Percentiles rank a stretch among this genome's conserved stretches.
These are phyloP conservation scores for Eurotiales sp. DNA, from an alignment of 2,329 filamentous ascomycete genomes.

Conservation along the genomic window DNA sequence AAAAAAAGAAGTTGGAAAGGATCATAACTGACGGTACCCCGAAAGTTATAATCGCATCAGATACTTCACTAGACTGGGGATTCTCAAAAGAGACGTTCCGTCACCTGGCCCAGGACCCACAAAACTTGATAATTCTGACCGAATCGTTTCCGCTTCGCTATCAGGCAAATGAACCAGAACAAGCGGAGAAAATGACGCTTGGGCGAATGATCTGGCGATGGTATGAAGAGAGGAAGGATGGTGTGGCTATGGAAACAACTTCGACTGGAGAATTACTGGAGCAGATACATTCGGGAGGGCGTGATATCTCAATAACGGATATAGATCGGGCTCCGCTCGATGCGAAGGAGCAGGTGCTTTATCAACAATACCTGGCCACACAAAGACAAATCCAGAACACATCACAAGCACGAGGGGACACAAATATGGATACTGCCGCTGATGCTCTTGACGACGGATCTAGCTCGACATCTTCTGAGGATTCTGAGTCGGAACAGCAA, in stretches of 20 bases:
- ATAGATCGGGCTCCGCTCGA: slow-evolving; percentile 64
- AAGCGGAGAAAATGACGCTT: slow-evolving; percentile 52
- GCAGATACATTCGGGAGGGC: slow-evolving; percentile 62
- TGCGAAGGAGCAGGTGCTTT: slow-evolving; percentile 71
- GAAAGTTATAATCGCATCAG: slow-evolving; percentile 83
- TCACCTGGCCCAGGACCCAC: slow-evolving; percentile 68
- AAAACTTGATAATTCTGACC: slow-evolving; percentile 83
- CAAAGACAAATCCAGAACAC: slow-evolving; percentile 84
- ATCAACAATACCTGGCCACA: slow-evolving; percentile 89
- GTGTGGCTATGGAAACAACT: slow-evolving; percentile 56
- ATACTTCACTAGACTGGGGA: slow-evolving; percentile 88
- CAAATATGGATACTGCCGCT: slow-evolving; percentile 68
- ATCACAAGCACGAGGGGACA: slow-evolving; percentile 65
- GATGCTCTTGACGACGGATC: slow-evolving; percentile 72
- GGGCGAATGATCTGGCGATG: slow-evolving; percentile 75
- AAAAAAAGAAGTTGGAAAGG: slow-evolving; percentile 72
- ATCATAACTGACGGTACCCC: slow-evolving; percentile 55
- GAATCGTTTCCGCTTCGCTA: slow-evolving; percentile 53
- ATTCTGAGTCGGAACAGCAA: slow-evolving; percentile 85
- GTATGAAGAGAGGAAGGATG: slow-evolving; percentile 67
- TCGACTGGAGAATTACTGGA: slow-evolving; percentile 58
- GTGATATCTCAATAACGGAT: slow-evolving; percentile 59
- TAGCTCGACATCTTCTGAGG: slow-evolving; percentile 82
- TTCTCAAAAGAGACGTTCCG: slow-evolving; percentile 80
- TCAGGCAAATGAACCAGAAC: slow-evolving; percentile 20